Base-by-base conservation (phyloP, 179 eudicot species). In the Silene vulgaris region DNA sequence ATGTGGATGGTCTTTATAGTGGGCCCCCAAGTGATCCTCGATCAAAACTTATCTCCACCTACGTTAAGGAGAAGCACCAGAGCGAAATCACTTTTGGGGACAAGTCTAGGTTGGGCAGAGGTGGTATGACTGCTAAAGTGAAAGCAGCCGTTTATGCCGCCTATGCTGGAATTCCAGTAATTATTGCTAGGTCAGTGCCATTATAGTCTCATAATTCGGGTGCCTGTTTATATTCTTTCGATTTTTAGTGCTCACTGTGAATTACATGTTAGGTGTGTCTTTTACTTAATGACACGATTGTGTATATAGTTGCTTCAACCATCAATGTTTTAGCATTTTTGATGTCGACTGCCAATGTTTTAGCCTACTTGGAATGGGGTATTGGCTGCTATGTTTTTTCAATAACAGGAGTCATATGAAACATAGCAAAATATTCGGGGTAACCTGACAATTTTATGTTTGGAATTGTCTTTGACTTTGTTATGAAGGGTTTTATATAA, bases 41-140 rank as follows among this genome's bases (percentile, higher is more conserved):
- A 9, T 94, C 98, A n/a, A 86, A 86, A 82, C 88, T 94, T 65
- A 92, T 94, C 50, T 86, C 81, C 80, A 94, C 98, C 19, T 94
- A 94, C 74, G 69, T 92, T 40, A 90, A 90, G 87, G 91, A 90
- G 80, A 85, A 78, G 77, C 92, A 89, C 80, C 94, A 94, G 52
- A 83, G 88, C 17, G 78, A 80, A 64, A 90, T 94, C 80, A 94
- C 98, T 65, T 94, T 94, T 83, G 98, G 98, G 66, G 97, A 94
- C 75, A 94, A 94, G 81, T 94, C 98, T 11, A 85, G 98, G 75
- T 82, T 94, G 80, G 98, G 98, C 60, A 89, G 97, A 87, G 98
- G 98, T 37, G 98, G 98, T 57, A 94, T 94, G 98, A 90, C 94
- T 21, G 98, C 98, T 69, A 94, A 94, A 87, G 98, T 94, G 67